Conservation (phyloP, 768 basidiomycete species). For the Macrolepiota albuminosa region DNA sequence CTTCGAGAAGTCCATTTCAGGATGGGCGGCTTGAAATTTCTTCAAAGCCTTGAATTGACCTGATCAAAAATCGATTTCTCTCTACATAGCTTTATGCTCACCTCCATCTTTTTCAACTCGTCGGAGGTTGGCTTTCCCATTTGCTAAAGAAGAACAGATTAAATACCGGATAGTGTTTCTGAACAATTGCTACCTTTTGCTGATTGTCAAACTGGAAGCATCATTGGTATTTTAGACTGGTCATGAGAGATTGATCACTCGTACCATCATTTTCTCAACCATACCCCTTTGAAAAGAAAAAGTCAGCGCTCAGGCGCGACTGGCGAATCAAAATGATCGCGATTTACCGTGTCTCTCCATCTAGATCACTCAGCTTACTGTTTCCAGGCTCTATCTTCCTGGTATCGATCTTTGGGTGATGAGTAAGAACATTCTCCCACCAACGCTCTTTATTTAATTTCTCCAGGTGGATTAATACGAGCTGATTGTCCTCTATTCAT, state of each 20-base stretch:
- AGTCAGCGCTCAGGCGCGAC: slow-evolving; percentile 1
- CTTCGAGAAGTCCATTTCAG: slow-evolving; percentile 92
- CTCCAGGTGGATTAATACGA: slow-evolving; percentile 74
- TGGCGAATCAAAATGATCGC: neutral
- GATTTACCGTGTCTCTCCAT: slow-evolving; percentile 82
- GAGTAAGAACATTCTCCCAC: slow-evolving; percentile 96
- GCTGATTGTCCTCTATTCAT: slow-evolving; percentile 67
- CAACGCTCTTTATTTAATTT: slow-evolving; percentile 86
- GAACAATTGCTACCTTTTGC: slow-evolving; percentile 46
- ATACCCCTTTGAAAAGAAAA: slow-evolving; percentile 59
- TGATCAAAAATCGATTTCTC: neutral
- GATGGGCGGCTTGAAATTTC: slow-evolving; percentile 87
- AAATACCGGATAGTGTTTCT: neutral
- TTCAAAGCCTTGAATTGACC: slow-evolving; percentile 55
- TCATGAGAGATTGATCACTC: slow-evolving; percentile 18
- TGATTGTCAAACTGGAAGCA: slow-evolving; percentile 68
- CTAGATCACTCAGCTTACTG: slow-evolving; percentile 93
- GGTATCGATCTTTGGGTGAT: slow-evolving; percentile 96
- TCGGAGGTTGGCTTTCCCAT: slow-evolving; percentile 95
- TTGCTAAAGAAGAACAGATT: slow-evolving; percentile 48
- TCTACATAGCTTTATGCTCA: slow-evolving; percentile 19
- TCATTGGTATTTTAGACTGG: neutral
- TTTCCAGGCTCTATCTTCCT: slow-evolving; percentile 93
- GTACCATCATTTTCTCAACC: slow-evolving; percentile 99
- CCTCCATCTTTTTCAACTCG: slow-evolving; percentile 91